Conservation (phyloP, 2,329 filamentous ascomycete species). For the Ophiostoma ips region DNA sequence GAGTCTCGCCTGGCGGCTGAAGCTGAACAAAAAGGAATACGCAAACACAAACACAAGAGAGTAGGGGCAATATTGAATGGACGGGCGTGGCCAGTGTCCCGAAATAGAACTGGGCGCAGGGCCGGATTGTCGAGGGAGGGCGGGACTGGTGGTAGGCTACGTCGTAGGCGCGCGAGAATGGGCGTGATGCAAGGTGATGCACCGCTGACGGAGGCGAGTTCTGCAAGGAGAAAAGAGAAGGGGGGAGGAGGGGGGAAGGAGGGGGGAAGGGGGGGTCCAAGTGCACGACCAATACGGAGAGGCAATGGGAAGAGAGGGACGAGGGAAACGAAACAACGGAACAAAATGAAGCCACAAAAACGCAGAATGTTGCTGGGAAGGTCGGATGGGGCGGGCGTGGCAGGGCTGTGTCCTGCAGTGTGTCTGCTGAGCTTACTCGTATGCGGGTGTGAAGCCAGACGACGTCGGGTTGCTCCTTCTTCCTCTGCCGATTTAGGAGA, state of each 20-base stretch:
- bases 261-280: not conserved
- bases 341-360: not conserved
- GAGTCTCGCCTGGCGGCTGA: not conserved
- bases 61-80: no score
- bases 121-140: no score
- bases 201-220: no score
- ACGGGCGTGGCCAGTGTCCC: not conserved
- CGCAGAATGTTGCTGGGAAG: not conserved
- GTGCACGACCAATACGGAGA: not conserved
- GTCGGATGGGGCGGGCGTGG: not conserved
- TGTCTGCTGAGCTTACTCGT: not conserved
- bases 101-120: not conserved
- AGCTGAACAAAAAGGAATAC: not conserved
- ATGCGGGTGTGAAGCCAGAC: not conserved
- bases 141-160: not conserved
- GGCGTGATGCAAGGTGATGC: not conserved
- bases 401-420: not conserved
- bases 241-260: not conserved
- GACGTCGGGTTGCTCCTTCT: not conserved
- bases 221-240: not conserved
- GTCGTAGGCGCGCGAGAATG: not conserved
- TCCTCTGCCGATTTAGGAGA: not conserved
- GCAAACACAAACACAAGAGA: not conserved
- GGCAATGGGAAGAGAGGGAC: not conserved
- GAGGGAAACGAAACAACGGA: not conserved